These are phyloP conservation scores for Guadua angustifolia DNA, from an alignment of 176 grass and related monocot species.

Conservation along the genomic window DNA sequence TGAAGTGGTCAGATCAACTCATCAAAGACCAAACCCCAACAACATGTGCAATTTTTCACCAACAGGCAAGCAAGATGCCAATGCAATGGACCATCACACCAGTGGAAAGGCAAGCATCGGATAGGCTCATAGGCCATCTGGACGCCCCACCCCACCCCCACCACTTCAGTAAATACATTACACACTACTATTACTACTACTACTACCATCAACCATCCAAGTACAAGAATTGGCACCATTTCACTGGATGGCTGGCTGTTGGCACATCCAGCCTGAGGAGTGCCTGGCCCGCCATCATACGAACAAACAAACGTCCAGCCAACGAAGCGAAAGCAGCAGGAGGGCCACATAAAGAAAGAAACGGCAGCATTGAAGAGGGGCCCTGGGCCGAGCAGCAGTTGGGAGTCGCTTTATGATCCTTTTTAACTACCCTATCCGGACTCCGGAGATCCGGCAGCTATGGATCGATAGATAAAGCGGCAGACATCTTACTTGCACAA, in stretches of 20 bases:
- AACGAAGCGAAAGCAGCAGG: slow-evolving; percentile 25
- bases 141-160: too few species aligned
- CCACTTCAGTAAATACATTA: background rate
- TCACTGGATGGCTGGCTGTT: background rate
- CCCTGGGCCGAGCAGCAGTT: background rate
- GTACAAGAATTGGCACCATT: background rate
- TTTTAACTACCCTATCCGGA: slow-evolving; percentile 1
- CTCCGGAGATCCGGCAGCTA: background rate
- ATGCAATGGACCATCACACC: background rate
- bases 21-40: background rate
- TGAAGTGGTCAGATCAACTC: background rate
- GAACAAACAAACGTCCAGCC: slow-evolving; percentile 11
- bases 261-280: background rate
- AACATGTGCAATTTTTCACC: background rate
- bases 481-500: background rate
- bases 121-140: background rate
- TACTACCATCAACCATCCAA: background rate
- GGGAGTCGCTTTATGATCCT: background rate
- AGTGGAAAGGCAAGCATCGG: background rate
- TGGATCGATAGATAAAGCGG: background rate
- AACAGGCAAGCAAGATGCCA: background rate
- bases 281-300: background rate
- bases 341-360: slow-evolving; percentile 36
- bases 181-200: background rate
- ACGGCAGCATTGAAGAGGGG: slow-evolving; percentile 2